Conservation (phyloP, 345 rosid genomes). For the Gossypium arboreum region DNA sequence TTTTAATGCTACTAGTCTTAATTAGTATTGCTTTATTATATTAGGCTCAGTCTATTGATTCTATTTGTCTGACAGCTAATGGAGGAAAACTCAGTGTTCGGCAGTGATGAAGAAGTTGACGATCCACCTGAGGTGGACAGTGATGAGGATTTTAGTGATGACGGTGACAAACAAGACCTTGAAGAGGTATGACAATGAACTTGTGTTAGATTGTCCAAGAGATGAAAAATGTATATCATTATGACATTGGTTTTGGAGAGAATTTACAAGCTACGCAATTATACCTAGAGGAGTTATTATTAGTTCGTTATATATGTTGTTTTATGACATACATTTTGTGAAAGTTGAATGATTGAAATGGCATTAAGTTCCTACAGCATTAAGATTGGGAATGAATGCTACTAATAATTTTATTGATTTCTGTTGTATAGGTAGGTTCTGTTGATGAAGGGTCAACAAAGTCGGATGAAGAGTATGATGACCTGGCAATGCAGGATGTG, state of each 20-base stretch:
- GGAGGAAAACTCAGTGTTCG: slow-evolving; percentile 88
- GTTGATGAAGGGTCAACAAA: slow-evolving; percentile 94
- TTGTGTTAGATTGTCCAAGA: neutral
- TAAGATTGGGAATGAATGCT: neutral
- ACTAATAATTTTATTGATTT: neutral
- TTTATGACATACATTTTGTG: neutral
- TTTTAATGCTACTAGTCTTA: neutral
- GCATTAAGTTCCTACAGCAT: neutral
- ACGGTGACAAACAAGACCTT: slow-evolving; percentile 42
- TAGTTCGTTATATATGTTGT: neutral
- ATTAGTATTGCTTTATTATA: neutral
- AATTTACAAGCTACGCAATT: neutral
- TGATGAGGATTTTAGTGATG: slow-evolving; percentile 81
- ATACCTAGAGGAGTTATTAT: neutral
- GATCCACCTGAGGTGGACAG: slow-evolving; percentile 81
- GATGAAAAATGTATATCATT: neutral
- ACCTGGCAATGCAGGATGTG: slow-evolving; percentile 83
- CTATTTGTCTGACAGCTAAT: slow-evolving; percentile 44
- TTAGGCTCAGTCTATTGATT: neutral
- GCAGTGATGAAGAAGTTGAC: slow-evolving; percentile 95
- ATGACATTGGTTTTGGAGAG: neutral
- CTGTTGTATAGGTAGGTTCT: slow-evolving; percentile 65
- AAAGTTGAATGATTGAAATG: neutral
- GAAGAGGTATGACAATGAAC: slow-evolving; percentile 55
- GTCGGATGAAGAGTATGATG: slow-evolving; percentile 96